Evolutionary conservation across 495 filamentous ascomycete genomes (phyloP).

Genomic region (Tuber brumale): DNA sequence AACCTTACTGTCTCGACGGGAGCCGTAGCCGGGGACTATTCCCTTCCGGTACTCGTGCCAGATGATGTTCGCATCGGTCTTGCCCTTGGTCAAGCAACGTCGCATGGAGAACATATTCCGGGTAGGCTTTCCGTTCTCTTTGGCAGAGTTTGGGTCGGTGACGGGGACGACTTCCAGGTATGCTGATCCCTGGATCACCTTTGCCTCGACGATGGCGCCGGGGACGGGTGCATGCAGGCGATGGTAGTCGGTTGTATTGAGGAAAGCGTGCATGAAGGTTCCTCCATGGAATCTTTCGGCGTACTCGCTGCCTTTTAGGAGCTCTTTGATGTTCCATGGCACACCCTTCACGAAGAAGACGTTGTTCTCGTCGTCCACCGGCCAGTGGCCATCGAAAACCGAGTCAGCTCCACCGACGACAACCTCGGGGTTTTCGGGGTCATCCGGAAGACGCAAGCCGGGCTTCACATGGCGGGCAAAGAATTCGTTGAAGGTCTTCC

Average conservation of each 20-base stretch:
- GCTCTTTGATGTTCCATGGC: conserved; percentile 37
- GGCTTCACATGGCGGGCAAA: conserved; percentile 38
- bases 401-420: conserved; percentile 40
- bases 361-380: conserved; percentile 17
- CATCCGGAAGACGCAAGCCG: conserved; percentile 29
- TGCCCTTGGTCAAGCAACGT: conserved; percentile 14
- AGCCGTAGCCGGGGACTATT: neutral
- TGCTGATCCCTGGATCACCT: conserved; percentile 36
- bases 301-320: conserved; percentile 31
- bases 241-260: conserved; percentile 42
- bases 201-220: conserved; percentile 39
- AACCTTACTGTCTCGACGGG: neutral
- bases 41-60: conserved; percentile 21
- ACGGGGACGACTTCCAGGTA: conserved; percentile 38
- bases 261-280: conserved; percentile 41
- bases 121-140: neutral
- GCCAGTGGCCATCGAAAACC: conserved; percentile 30
- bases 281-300: conserved; percentile 32
- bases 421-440: conserved; percentile 21
- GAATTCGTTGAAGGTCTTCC: conserved; percentile 43
- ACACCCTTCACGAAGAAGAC: conserved; percentile 40
- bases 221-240: conserved; percentile 40
- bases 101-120: conserved; percentile 25
- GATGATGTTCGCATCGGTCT: conserved; percentile 22
- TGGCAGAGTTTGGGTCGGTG: conserved; percentile 2